Base-by-base conservation (phyloP, 768 basidiomycete species). In the Coprinellus micaceus region DNA sequence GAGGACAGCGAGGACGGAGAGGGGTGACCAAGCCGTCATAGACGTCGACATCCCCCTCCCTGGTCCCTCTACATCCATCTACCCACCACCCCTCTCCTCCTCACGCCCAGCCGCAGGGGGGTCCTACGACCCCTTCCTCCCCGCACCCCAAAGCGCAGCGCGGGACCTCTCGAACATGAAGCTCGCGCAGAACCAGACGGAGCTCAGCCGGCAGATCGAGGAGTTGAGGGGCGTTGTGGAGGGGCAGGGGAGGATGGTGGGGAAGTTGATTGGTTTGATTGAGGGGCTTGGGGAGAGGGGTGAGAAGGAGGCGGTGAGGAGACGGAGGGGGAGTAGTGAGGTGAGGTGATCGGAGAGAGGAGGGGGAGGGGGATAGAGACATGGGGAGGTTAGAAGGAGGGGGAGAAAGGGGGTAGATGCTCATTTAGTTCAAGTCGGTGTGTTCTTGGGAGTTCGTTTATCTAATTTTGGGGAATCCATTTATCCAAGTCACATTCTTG, bases 151-250 rank as follows among this genome's bases (percentile, higher is more conserved):
- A 37, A n/a, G 7, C 48, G 3, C 43, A 21, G 26, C 52, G 48
- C 33, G 71, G 57, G 83, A 86, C 57, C 71, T 86, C 12, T 73
- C 77, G 0, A 86, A 85, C 55, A 68, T 77, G 30, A 87, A 86
- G 61, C 72, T 86, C 1, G 84, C 82, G 3, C 78, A 83, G 63
- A 86, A 86, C 58, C 85, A 87, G 64, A 78, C 78, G 9, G 86
- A 85, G 67, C 71, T 91, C 40, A 82, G 82, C 58, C 70, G 70
- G 43, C 87, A 90, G 69, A 86, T 91, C 44, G 68, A 74, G 9
- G 83, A 85, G 54, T 71, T 89, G 40, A 73, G 77, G 11, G 66
- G 60, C 4, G 73, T 77, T 6, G 76, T 89, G n/a, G 84, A 87
- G 65, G 66, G 64, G 54, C 88, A 90, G 60, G 81, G 82, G 2